Evolutionary conservation across 2,329 filamentous ascomycete species (phyloP), one percentile per base, ranked within the genome.

Genomic region (Fusarium odoratissimum): DNA sequence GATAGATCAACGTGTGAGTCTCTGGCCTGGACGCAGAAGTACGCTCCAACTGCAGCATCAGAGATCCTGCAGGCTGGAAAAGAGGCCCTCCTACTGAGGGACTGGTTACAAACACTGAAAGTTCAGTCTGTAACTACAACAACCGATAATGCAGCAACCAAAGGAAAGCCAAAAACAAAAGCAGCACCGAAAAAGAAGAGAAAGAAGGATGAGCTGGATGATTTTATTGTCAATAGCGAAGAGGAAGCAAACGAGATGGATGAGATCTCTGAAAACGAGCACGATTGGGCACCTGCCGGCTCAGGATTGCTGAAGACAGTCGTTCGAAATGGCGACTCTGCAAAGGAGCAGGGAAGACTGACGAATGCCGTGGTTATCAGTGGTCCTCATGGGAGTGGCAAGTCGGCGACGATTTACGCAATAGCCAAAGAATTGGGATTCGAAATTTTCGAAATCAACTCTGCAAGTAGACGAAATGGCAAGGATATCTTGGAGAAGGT

Each of bases 401-500:
- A 99, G 83, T 97, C 95, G 17, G 95, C 97, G 10, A 91, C 95
- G 3, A 92, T 98, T 0, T 95, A 97, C 80, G 96, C 96, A 8
- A 92, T 95, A 45, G 95, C 96, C 8, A 95, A 93, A 77, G 95
- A 99, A 82, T 86, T 98, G 21, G 94, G 90, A 2, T 98, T 97
- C 78, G 95, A 97, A 77, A 89, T 99, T 3, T 99, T 99, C 74
- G 96, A 99, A 81, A 95, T 99, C 79, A 97, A 97, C 77, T 85
- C 95, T 1, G 90, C 94, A 67, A 94, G 90, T 74, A 91, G 95
- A 56, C 88, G 96, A 69, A 97, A 90, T 78, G 95, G 95, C 37
- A 96, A 92, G 80, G 96, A 99, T 77, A 91, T 99, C 52, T 80
- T 97, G 38, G 96, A 99, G 77, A 93, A 90, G 75, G 94, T 99